Evolutionary conservation across 768 basidiomycete species (phyloP), one percentile per base, ranked within the genome.

Genomic region (Punctularia strigosozonata): DNA sequence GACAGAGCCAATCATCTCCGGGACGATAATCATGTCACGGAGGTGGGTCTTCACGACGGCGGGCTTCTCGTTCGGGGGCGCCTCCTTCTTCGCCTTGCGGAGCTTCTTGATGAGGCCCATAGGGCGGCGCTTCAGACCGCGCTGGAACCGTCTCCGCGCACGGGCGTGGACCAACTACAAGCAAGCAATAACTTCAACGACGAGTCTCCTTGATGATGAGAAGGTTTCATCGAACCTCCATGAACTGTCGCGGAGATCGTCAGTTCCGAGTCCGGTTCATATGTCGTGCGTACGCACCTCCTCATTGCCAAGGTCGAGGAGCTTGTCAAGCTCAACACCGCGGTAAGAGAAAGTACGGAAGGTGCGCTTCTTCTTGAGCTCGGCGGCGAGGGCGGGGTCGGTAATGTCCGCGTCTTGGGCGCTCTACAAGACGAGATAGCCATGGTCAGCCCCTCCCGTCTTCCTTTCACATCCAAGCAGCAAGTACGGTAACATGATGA

Each of bases 81-180:
- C 90, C 64, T 97, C 91, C 71, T 94, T 98, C 79, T 99, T 99
- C 43, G 95, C 89, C 66, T 95, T 94, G 64, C 95, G 88, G 52
- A 99, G 75, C 68, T 99, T 99, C 76, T 98, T 98, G 62, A 99
- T 97, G 50, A 99, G 78, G 49, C 90, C 90, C 83, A 99, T 84
- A 31, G 95, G 92, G 62, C 83, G 82, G 66, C 92, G 87, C 73
- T 98, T 98, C 55, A 99, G 82, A 54, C 95, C 95, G 52, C 95
- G 87, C 65, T 90, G 85, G 83, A 99, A 99, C 63, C 94, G 88
- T 59, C 95, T 77, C 56, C 95, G 89, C 39, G 94, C 95, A 62
- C 95, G 92, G 51, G 94, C 89, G 61, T 98, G 94, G 52, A 99
- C 95, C 62, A 99, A 79, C 86, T 94, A 48, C 17, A 8, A 23